Evolutionary conservation across 73 alveolate species (phyloP).

Genomic region (Paramecium biaurelia): DNA sequence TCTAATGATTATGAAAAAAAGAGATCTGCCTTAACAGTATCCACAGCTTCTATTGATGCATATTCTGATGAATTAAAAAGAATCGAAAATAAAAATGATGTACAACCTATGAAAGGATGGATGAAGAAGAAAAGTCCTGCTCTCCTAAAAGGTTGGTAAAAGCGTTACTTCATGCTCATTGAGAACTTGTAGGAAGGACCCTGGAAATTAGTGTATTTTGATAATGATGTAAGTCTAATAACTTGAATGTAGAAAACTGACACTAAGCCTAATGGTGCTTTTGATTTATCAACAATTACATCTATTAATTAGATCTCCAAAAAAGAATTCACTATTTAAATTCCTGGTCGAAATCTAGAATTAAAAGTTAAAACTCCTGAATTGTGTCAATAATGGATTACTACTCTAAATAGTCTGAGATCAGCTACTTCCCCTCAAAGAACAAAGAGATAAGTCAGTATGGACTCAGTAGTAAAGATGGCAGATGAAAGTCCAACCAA

Average conservation of each 20-base stretch:
- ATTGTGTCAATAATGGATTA: constrained; percentile 71
- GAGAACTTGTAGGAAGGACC: not conserved
- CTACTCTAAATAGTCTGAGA: constrained; percentile 25
- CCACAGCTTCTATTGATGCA: not conserved
- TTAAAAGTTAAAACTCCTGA: constrained; percentile 66
- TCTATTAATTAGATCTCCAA: constrained; percentile 39
- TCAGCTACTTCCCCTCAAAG: constrained; percentile 3
- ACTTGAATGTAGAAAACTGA: constrained; percentile 49
- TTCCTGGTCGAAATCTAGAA: constrained; percentile 65
- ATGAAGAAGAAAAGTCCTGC: constrained; percentile 76
- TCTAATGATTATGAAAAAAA: not conserved
- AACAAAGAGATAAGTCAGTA: constrained; percentile 58
- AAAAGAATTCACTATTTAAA: constrained; percentile 40
- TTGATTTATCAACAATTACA: constrained; percentile 60
- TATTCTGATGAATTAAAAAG: not conserved
- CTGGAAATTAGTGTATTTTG: constrained; percentile 41
- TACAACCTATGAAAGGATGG: constrained; percentile 60
- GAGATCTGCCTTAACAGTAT: not conserved
- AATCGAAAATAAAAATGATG: not conserved
- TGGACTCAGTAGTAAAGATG: constrained; percentile 54
- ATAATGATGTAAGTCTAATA: constrained; percentile 13
- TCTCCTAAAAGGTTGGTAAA: constrained; percentile 68
- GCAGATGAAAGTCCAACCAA: constrained; percentile 47
- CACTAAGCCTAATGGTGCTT: constrained; percentile 73
- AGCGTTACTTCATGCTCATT: constrained; percentile 69